A percentile compares a stretch with the other conserved stretches of the same genome.
phyloP scores from a whole-genome alignment of 2,329 filamentous ascomycete species.

The Paraphaeosphaeria minitans region DNA sequence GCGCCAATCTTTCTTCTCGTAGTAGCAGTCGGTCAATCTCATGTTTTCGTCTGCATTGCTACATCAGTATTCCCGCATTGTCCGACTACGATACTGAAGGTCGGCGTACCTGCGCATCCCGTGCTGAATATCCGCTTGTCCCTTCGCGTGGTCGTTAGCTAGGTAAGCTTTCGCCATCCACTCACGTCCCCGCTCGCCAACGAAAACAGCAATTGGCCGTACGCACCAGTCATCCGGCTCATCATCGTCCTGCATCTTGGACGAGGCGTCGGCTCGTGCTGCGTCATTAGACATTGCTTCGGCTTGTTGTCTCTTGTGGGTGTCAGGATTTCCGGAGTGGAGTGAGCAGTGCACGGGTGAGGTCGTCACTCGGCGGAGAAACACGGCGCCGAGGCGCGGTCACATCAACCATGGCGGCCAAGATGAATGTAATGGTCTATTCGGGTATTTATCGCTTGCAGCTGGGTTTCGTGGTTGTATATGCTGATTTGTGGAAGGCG shows the following conservation, averaged over 20 bases:
- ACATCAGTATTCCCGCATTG: not conserved
- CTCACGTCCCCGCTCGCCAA: slow-evolving; percentile 7
- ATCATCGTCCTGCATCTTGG: slow-evolving; percentile 68
- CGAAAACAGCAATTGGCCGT: slow-evolving; percentile 17
- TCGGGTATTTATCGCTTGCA: slow-evolving; percentile 63
- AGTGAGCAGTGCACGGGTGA: slow-evolving; percentile 24
- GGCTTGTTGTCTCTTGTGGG: not conserved
- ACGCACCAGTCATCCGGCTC: slow-evolving; percentile 94
- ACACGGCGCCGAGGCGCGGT: slow-evolving; percentile 28
- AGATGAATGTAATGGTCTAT: slow-evolving; percentile 92
- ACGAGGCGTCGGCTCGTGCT: slow-evolving; percentile 43
- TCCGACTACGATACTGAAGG: not conserved
- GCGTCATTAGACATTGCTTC: slow-evolving; percentile 63
- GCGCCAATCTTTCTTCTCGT: slow-evolving; percentile 94
- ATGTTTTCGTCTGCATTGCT: slow-evolving; percentile 74
- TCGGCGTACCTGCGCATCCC: slow-evolving; percentile 77
- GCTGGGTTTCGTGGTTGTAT: not conserved
- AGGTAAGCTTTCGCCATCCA: slow-evolving; percentile 25
- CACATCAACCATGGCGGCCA: slow-evolving; percentile 62
- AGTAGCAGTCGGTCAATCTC: slow-evolving; percentile 94
- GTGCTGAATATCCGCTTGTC: slow-evolving; percentile 98
- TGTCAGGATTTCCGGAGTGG: slow-evolving; percentile 12
- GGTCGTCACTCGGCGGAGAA: slow-evolving; percentile 26
- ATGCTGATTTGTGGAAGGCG: slow-evolving; percentile 59
- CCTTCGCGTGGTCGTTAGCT: slow-evolving; percentile 59